Base-by-base conservation (phyloP, 2,329 filamentous ascomycete species). In the Thyridium curvatum region DNA sequence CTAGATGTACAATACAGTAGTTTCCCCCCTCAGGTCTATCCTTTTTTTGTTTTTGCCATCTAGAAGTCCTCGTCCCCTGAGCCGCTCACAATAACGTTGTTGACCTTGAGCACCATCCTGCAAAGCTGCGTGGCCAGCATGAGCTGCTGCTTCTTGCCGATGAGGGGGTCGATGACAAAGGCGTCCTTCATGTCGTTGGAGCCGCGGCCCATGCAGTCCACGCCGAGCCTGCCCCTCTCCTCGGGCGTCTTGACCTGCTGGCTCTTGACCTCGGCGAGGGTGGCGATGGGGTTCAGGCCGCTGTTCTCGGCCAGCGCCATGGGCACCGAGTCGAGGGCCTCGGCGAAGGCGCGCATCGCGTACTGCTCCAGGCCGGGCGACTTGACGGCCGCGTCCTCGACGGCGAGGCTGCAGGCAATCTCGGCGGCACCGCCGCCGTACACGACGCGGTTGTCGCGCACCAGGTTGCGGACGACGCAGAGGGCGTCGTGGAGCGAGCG, bases 271-370 rank as follows among this genome's bases (percentile, higher is more conserved):
- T 86, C 84, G 29, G 93, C 91, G 41, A 98, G 76, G 8, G 91
- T 95, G 55, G 96, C 89, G 53, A 98, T 98, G 13, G 93, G 88
- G 66, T 88, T 94, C 46, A 97, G 72, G 46, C 93, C 93, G 51
- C 87, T 94, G 75, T 98, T 98, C 75, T 98, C 91, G 9, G 93
- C 90, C 44, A 98, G 75, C 2, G 93, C 88, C 88, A 98, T 93
- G 28, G 93, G 93, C 2, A 98, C 76, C 2, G 86, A 76, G 62
- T 98, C 93, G 29, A 98, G 79, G 5, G 93, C 94, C 64, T 97
- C 91, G 44, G 93, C 79, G 59, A 98, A 98, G 17, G 93, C 93
- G 45, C 93, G 86, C 91, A 98, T 98, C 49, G 91, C 90, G 64
- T 98, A 98, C 67, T 98, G 93, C 68, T 96, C 91, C 30, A 98